Evolutionary conservation across 768 basidiomycete species (phyloP).

Genomic region (Daedaleopsis nitida): DNA sequence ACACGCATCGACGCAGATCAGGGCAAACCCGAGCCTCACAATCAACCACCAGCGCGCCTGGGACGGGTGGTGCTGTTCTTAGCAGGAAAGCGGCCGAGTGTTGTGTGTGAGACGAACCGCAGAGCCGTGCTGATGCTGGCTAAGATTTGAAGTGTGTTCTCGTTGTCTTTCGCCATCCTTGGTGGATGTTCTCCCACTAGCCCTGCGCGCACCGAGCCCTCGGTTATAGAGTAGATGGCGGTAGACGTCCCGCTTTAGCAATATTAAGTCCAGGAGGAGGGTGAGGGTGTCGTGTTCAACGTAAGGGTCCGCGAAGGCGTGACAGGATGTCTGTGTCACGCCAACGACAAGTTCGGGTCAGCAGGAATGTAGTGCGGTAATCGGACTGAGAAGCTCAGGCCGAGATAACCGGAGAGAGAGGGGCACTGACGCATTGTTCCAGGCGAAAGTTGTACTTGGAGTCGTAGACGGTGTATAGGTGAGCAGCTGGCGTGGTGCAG

Average conservation of each 20-base stretch:
- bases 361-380: conserved; percentile 1
- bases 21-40: conserved; percentile 56
- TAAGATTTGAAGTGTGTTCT: background rate
- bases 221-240: conserved; percentile 82
- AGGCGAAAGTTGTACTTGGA: conserved; percentile 77
- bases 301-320: conserved; percentile 79
- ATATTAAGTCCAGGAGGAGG: conserved; percentile 75
- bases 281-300: conserved; percentile 81
- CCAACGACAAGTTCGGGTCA: conserved; percentile 6
- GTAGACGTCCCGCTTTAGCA: conserved; percentile 81
- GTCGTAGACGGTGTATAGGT: conserved; percentile 82
- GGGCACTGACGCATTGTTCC: conserved; percentile 74
- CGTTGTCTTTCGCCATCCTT: background rate
- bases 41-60: conserved; percentile 65
- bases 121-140: background rate
- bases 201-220: conserved; percentile 62
- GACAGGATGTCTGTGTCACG: conserved; percentile 54
- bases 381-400: conserved; percentile 9
- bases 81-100: background rate
- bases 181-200: conserved; percentile 22
- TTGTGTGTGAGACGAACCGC: conserved; percentile 3
- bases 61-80: background rate
- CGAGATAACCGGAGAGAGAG: conserved; percentile 2
- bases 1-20: conserved; percentile 76
- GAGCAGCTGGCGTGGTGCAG: conserved; percentile 64